A percentile compares a stretch with the other conserved stretches of the same genome.
Conservation (phyloP, 148 eudicot species). For the Selenicereus undatus region DNA sequence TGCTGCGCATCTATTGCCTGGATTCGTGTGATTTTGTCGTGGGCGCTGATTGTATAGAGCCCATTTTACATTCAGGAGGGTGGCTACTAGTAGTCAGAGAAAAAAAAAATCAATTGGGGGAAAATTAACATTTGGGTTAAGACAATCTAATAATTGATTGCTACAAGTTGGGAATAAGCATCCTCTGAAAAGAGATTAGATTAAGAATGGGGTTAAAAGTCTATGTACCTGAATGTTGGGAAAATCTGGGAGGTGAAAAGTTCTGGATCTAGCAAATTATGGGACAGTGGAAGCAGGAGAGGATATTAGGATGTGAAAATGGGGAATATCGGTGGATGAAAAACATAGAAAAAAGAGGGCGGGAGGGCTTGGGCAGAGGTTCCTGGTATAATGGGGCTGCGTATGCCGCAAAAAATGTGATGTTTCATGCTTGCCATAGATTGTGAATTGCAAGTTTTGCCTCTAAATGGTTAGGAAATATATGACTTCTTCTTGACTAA, state of each 20-base stretch:
- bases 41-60: neutral
- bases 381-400: slow-evolving; percentile 1
- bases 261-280: too few relatives aligned
- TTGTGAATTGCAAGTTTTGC: neutral
- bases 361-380: neutral
- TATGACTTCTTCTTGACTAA: neutral
- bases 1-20: neutral
- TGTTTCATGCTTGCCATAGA: too few relatives aligned
- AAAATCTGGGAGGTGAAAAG: neutral
- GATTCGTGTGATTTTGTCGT: neutral
- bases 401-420: neutral
- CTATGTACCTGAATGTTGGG: neutral
- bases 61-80: neutral
- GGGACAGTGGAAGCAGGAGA: neutral
- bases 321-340: neutral
- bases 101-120: neutral
- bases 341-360: too few relatives aligned
- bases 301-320: neutral
- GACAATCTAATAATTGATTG: neutral
- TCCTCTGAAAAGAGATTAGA: neutral
- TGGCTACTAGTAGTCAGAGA: neutral
- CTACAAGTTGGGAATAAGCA: neutral
- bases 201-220: neutral
- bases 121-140: neutral
- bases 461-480: neutral